Evolutionary conservation across 257 asterid genomes (phyloP), one percentile per base, ranked within the genome.

Genomic region (Solanum tacnaense): DNA sequence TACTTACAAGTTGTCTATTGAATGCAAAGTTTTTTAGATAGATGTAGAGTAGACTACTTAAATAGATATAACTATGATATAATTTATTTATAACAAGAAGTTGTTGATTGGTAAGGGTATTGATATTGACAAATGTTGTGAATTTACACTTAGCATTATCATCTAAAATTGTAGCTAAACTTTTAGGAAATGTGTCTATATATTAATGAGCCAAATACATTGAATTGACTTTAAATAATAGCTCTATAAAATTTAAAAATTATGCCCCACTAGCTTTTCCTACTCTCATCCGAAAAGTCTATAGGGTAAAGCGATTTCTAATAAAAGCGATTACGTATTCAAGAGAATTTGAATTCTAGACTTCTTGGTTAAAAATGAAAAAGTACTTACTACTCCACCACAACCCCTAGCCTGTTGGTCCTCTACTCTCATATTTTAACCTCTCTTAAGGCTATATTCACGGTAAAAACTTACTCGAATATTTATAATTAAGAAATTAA

Each of bases 291-390:
- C 0, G 6, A 65, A 44, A 44, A 44, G 16, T 44, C 52, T n/a
- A n/a, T n/a, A 1, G 12, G 16, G 16, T 44, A 44, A 4, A 44
- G 12, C 6, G 0, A 44, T 44, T 44, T 44, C 16, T 44, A 44
- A 44, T 44, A 44, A 44, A 44, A 44, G 52, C 16, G 2, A 44
- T 44, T 44, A 44, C 52, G 52, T 44, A 44, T 0, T 0, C 52
- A 44, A 44, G 15, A 44, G 52, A 44, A 44, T 44, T 44, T 0
- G 0, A 44, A 44, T 44, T 44, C 52, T 44, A 44, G 5, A 44
- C 0, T 44, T 44, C 1, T 44, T 12, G 52, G 1, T 44, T 44
- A 44, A 44, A 0, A 4, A 44, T 44, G 2, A 44, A 44, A 44
- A 44, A 12, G 16, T 44, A 44, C 0, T 44, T 44, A 44, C 0